These are phyloP conservation scores for Crucihimalaya himalaica DNA, from an alignment of 345 rosid species.

Conservation along the genomic window DNA sequence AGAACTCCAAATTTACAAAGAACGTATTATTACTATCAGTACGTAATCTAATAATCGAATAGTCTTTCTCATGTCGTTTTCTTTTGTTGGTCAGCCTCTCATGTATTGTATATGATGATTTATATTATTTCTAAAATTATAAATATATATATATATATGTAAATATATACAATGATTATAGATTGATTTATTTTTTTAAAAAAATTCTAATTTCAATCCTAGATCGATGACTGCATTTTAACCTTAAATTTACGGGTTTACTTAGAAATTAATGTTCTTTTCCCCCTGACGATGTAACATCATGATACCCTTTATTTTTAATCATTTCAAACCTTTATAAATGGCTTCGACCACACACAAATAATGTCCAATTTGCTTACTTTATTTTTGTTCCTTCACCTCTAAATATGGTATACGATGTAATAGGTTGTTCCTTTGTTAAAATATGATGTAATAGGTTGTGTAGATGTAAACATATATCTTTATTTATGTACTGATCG, in stretches of 20 bases:
- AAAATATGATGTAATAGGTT: slow-evolving; percentile 25
- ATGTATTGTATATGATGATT: background rate
- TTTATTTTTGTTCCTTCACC: slow-evolving; percentile 15
- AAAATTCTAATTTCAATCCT: background rate
- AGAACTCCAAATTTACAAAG: slow-evolving; percentile 1
- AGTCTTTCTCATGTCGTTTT: background rate
- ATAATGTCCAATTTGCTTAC: slow-evolving; percentile 7
- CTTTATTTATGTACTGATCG: background rate
- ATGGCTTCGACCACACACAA: slow-evolving; percentile 26
- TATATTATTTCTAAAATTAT: background rate
- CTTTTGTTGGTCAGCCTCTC: no score
- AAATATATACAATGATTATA: background rate
- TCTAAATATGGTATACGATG: slow-evolving; percentile 29
- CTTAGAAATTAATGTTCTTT: background rate
- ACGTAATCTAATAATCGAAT: slow-evolving; percentile 5
- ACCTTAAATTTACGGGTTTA: background rate
- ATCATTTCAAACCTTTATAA: slow-evolving; percentile 24
- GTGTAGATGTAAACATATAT: background rate
- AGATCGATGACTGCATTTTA: background rate
- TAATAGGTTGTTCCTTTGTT: slow-evolving; percentile 1
- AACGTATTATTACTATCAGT: background rate
- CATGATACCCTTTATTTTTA: slow-evolving; percentile 10
- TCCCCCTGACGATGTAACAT: slow-evolving; percentile 32
- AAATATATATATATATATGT: background rate
- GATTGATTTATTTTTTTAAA: background rate